Evolutionary conservation across 2,329 filamentous ascomycete genomes (phyloP).

Genomic region (Xylaria sp.): DNA sequence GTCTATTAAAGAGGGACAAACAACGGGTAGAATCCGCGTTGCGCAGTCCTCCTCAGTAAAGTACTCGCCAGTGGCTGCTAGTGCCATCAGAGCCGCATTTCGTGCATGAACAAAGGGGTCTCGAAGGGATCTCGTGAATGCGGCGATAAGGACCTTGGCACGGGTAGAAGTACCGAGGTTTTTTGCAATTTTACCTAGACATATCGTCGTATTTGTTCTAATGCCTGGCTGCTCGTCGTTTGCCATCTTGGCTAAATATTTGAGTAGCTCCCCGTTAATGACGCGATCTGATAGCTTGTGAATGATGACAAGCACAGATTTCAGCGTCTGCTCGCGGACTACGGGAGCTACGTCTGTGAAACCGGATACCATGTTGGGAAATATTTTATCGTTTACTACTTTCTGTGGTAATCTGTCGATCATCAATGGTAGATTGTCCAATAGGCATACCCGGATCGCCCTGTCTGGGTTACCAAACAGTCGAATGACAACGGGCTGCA

Average conservation of each 20-base stretch:
- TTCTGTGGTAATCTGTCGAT: conserved; percentile 89
- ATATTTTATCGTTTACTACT: conserved; percentile 94
- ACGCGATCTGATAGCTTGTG: conserved; percentile 89
- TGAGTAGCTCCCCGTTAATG: conserved; percentile 90
- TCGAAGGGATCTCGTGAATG: conserved; percentile 84
- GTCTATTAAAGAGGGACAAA: conserved; percentile 86
- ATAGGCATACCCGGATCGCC: conserved; percentile 85
- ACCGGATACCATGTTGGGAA: conserved; percentile 93
- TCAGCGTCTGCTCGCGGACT: conserved; percentile 93
- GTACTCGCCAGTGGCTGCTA: conserved; percentile 82
- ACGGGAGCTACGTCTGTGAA: conserved; percentile 92
- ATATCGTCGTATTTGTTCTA: conserved; percentile 97
- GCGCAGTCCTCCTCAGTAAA: conserved; percentile 93
- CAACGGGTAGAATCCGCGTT: conserved; percentile 76
- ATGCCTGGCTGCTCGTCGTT: conserved; percentile 98
- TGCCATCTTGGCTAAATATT: conserved; percentile 90
- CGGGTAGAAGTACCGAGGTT: conserved; percentile 79
- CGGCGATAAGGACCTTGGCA: conserved; percentile 89
- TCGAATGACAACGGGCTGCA: conserved; percentile 85
- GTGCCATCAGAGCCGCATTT: conserved; percentile 84
- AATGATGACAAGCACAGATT: conserved; percentile 87
- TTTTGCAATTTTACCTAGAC: conserved; percentile 92
- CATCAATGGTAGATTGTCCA: conserved; percentile 89
- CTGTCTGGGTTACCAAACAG: conserved; percentile 91
- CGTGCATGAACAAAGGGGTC: conserved; percentile 95